Conservation (phyloP, 2,329 filamentous ascomycete species). For the Penicillium palitans region DNA sequence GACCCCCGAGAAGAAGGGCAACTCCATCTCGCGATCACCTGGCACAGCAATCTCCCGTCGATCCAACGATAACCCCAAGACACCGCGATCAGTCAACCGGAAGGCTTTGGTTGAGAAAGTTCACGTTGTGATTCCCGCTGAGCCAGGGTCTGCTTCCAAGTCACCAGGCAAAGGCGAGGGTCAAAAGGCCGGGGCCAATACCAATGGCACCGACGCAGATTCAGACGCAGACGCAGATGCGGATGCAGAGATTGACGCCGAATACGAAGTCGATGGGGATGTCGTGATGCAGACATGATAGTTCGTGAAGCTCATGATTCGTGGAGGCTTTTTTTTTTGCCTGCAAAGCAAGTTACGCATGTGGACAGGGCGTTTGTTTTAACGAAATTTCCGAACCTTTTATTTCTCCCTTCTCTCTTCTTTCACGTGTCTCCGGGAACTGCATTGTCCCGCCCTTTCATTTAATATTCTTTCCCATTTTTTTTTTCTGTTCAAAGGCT, state of each 20-base stretch:
- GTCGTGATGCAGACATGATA: slow-evolving; percentile 34
- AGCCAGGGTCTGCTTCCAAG: slow-evolving; percentile 21
- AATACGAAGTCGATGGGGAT: slow-evolving; percentile 29
- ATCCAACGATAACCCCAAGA: slow-evolving; percentile 16
- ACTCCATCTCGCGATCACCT: slow-evolving; percentile 19
- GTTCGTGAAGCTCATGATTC: slow-evolving; percentile 4
- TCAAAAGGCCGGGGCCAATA: slow-evolving; percentile 11
- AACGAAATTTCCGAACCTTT: slow-evolving; percentile 11
- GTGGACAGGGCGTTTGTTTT: slow-evolving; percentile 26
- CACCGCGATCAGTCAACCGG: slow-evolving; percentile 22
- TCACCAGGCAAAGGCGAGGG: slow-evolving; percentile 16
- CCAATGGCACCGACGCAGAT: slow-evolving; percentile 24
- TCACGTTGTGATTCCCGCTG: slow-evolving; percentile 31
- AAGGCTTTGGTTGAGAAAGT: slow-evolving; percentile 28
- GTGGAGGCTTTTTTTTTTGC: slow-evolving; percentile 3
- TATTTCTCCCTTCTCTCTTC: slow-evolving; percentile 6
- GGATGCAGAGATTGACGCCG: slow-evolving; percentile 30
- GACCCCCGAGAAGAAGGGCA: slow-evolving; percentile 20
- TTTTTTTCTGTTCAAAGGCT: slow-evolving; percentile 5
- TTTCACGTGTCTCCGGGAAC: slow-evolving; percentile 2
- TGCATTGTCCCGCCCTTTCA: background rate
- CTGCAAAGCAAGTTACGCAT: slow-evolving; percentile 24
- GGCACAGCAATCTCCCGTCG: slow-evolving; percentile 15
- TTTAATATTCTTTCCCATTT: slow-evolving; percentile 7
- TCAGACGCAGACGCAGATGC: slow-evolving; percentile 27